Base-by-base conservation (phyloP, 2,329 filamentous ascomycete species). In the Pseudogymnoascus sp. region DNA sequence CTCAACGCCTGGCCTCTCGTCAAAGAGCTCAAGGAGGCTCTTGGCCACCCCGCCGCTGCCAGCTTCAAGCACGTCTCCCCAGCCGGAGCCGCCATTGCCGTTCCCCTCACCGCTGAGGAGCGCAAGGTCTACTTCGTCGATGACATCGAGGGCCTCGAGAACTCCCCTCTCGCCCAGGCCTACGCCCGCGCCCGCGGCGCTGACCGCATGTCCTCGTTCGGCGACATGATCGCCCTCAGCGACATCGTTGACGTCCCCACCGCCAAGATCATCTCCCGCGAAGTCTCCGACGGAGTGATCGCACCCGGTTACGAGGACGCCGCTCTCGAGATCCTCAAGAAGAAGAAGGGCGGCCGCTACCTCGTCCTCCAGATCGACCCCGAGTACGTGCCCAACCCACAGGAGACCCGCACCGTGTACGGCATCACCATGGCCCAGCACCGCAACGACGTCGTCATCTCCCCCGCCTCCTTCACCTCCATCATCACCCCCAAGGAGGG, bases 11-110 rank as follows among this genome's bases (percentile, higher is more conserved):
- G 94, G 94, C 90, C 91, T 5, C 80, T 99, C 64, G 94, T 99
- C 63, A 96, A 96, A 82, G 94, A 99, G 80, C 84, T 99, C 71
- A 95, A 92, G 81, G 81, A 89, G 69, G 91, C 93, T 21, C 86
- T 97, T 21, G 88, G 89, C 69, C 87, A 89, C 75, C 91, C 94
- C 35, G 94, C 94, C 61, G 94, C 94, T 31, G 93, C 94, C 66
- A 96, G 91, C 75, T 99, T 99, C 87, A 99, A 97, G 85, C 94
- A 99, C 75, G 94, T 97, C 66, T 99, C 94, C 8, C 94, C 94
- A 17, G 94, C 94, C 44, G 94, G 94, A 72, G 94, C 93, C 63
- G 93, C 94, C 68, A 94, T 99, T 71, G 94, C 92, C 68, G 86
- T 94, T 5, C 91, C 92, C 21, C 83, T 99, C 66, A 91, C 81